phyloP scores from a whole-genome alignment of 2,329 filamentous ascomycete genomes.

The Meredithiella fracta region DNA sequence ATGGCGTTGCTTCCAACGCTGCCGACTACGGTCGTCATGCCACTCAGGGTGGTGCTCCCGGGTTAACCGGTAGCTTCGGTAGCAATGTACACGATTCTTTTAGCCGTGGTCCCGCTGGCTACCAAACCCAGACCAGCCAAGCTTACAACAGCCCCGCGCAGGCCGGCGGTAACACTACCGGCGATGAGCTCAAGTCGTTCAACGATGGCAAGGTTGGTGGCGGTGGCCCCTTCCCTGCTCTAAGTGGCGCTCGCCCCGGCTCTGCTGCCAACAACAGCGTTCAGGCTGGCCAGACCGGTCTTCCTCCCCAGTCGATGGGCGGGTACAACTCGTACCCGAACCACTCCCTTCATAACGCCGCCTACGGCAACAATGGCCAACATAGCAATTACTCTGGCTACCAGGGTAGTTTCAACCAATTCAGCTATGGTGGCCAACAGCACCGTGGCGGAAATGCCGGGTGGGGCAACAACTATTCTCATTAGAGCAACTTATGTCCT shows the following conservation, averaged over 20 bases:
- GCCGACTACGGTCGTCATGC: slow-evolving; percentile 38
- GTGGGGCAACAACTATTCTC: slow-evolving; percentile 42
- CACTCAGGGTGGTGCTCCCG: slow-evolving; percentile 34
- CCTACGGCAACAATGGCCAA: slow-evolving; percentile 37
- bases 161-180: slow-evolving; percentile 24
- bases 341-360: slow-evolving; percentile 33
- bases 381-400: slow-evolving; percentile 38
- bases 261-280: slow-evolving; percentile 37
- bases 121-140: slow-evolving; percentile 39
- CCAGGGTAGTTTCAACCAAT: slow-evolving; percentile 32
- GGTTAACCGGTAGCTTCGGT: slow-evolving; percentile 29
- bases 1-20: slow-evolving; percentile 29
- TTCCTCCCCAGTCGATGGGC: slow-evolving; percentile 41
- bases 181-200: slow-evolving; percentile 43
- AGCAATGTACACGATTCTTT: slow-evolving; percentile 37
- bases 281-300: slow-evolving; percentile 32
- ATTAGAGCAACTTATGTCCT: neutral
- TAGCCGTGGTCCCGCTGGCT: slow-evolving; percentile 34
- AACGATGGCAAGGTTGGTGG: slow-evolving; percentile 35
- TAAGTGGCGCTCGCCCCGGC: slow-evolving; percentile 39
- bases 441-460: slow-evolving; percentile 25
- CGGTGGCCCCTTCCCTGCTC: slow-evolving; percentile 39
- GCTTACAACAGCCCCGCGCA: slow-evolving; percentile 36
- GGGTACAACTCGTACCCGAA: slow-evolving; percentile 30
- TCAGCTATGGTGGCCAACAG: slow-evolving; percentile 19